Evolutionary conservation across 2,329 filamentous ascomycete species (phyloP).

Genomic region (Neofusicoccum laricinum): DNA sequence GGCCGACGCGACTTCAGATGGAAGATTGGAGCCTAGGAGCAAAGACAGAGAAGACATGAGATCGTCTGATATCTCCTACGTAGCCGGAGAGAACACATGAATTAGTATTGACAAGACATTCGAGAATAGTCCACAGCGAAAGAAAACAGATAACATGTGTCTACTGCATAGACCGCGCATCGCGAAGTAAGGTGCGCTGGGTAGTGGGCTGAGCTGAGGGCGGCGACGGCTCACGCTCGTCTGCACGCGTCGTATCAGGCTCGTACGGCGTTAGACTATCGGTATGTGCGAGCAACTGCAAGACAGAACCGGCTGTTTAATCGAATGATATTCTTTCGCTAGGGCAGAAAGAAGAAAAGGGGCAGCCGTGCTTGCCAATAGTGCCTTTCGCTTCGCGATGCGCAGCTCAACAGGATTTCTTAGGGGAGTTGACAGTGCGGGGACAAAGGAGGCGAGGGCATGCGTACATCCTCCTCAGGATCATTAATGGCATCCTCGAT

Average conservation of each 20-base stretch:
- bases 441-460: conserved; percentile 22
- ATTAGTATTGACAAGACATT: conserved; percentile 18
- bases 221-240: not conserved
- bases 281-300: not conserved
- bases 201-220: not conserved
- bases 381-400: not conserved
- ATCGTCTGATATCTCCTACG: conserved; percentile 78
- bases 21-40: conserved; percentile 62
- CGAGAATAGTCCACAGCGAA: not conserved
- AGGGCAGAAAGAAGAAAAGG: not conserved
- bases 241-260: not conserved
- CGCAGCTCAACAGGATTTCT: not conserved
- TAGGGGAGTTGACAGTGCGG: not conserved
- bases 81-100: conserved; percentile 21
- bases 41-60: conserved; percentile 67
- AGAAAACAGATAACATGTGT: not conserved
- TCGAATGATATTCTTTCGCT: not conserved
- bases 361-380: not conserved
- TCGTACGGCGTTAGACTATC: not conserved
- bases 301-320: not conserved
- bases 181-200: not conserved
- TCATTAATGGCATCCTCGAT: conserved; percentile 75
- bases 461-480: conserved; percentile 82
- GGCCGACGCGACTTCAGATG: conserved; percentile 62
- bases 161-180: not conserved